Base-by-base conservation (phyloP, 805 yeast species). In the Yueomyces sinensis region DNA sequence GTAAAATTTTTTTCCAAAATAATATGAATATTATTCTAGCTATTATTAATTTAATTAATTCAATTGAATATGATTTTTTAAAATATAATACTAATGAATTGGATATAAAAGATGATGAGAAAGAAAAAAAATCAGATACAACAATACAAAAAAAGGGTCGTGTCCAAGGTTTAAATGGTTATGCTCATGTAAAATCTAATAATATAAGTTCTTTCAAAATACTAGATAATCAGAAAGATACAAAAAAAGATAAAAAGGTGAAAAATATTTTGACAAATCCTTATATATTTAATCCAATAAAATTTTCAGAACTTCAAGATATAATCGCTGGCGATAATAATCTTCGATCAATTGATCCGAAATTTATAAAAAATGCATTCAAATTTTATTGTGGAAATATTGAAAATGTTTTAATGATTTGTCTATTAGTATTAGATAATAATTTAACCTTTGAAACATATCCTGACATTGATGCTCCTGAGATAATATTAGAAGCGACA, bases 321-420 rank as follows among this genome's bases (percentile, higher is more conserved):
- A 34, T 61, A 2, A 52, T 63, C 17, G 42, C 50, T 9, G 44
- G 57, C 9, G 67, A 68, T 43, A 41, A 49, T 0, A n/a, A 9
- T 11, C 15, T 25, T 13, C 28, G 28, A 9, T 41, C 44, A 1
- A 44, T 73, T 11, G 59, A 59, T 40, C 58, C 58, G 35, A 41
- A 41, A 1, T 73, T 74, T 38, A 56, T 65, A 27, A 40, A 50
- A 16, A 45, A 54, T 13, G 62, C 65, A 11, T 32, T 72, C 4
- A 48, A 38, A 13, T 68, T 65, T 43, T 70, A 61, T 44, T 40
- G 58, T n/a, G 75, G 74, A 3, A 61, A 70, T 37, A 40, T 63
- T 2, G 41, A 42, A 4, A 31, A 27, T 14, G 28, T 29, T 11
- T 15, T 33, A 3, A 27, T 32, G 7, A n/a, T 41, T 1, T 33